A percentile compares a stretch with the other conserved stretches of the same genome.
These are phyloP conservation scores for Microthlaspi erraticum DNA, from an alignment of 345 rosid species.

Conservation along the genomic window DNA sequence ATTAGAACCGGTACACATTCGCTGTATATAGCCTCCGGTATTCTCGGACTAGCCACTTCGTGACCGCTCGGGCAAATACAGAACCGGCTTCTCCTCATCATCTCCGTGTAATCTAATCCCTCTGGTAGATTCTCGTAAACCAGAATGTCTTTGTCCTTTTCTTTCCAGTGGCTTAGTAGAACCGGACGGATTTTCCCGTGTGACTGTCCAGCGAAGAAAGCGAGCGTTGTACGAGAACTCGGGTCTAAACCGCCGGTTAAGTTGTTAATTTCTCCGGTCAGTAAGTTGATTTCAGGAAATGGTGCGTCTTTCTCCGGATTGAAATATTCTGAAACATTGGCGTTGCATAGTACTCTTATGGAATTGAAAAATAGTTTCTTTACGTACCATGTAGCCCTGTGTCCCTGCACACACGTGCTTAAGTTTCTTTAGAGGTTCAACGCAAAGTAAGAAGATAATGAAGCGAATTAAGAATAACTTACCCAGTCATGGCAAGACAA, in stretches of 20 bases:
- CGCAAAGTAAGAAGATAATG: neutral
- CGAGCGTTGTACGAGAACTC: constrained; percentile 53
- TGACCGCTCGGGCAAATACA: constrained; percentile 86
- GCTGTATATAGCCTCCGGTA: constrained; percentile 70
- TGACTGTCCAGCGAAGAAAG: constrained; percentile 70
- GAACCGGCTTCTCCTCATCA: constrained; percentile 63
- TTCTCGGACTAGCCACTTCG: constrained; percentile 86
- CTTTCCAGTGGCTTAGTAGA: constrained; percentile 65
- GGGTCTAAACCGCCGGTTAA: constrained; percentile 58
- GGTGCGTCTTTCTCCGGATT: constrained; percentile 73
- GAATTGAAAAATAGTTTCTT: constrained; percentile 66
- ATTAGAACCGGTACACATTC: constrained; percentile 77
- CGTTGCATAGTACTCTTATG: constrained; percentile 79
- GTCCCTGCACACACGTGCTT: constrained; percentile 54
- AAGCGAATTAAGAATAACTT: constrained; percentile 23
- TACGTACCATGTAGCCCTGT: constrained; percentile 60
- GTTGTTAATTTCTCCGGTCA: constrained; percentile 58
- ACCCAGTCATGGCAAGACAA: constrained; percentile 90
- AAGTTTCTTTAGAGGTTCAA: neutral
- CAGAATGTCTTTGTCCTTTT: constrained; percentile 59
- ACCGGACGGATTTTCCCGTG: constrained; percentile 69
- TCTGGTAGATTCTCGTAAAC: constrained; percentile 58
- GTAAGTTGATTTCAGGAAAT: constrained; percentile 71
- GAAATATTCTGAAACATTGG: constrained; percentile 80
- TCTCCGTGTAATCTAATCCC: constrained; percentile 48